Percentiles rank a stretch among this genome's conserved stretches.
These are phyloP conservation scores for Phylloporus sp. DNA, from an alignment of 768 basidiomycete species.

Conservation along the genomic window DNA sequence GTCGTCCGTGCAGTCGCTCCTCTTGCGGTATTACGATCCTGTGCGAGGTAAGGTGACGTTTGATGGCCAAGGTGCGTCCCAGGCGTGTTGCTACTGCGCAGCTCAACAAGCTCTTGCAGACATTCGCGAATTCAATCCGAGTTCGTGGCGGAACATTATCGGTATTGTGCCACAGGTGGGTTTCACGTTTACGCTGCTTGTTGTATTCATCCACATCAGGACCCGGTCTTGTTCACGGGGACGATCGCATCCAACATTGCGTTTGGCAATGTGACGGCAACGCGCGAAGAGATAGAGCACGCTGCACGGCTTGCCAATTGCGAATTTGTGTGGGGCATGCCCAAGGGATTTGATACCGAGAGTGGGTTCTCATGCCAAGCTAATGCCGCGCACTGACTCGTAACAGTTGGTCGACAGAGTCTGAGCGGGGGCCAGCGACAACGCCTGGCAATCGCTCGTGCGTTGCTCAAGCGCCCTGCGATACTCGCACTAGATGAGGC, in stretches of 20 bases:
- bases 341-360: slow-evolving; percentile 88
- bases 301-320: slow-evolving; percentile 92
- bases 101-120: slow-evolving; percentile 40
- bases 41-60: slow-evolving; percentile 77
- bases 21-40: slow-evolving; percentile 88
- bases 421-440: slow-evolving; percentile 71
- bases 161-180: slow-evolving; percentile 86
- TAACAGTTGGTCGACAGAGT: slow-evolving; percentile 31
- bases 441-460: slow-evolving; percentile 79
- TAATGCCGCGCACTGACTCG: slow-evolving; percentile 36
- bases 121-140: slow-evolving; percentile 79
- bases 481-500: slow-evolving; percentile 90
- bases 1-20: slow-evolving; percentile 83
- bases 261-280: slow-evolving; percentile 73
- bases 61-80: slow-evolving; percentile 70
- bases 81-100: background rate
- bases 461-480: slow-evolving; percentile 82
- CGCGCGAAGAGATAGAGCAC: slow-evolving; percentile 78
- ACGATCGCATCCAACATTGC: slow-evolving; percentile 95
- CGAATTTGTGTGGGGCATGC: slow-evolving; percentile 94
- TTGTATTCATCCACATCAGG: slow-evolving; percentile 30
- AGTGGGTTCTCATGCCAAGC: slow-evolving; percentile 52
- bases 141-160: slow-evolving; percentile 85
- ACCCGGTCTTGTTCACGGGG: slow-evolving; percentile 86
- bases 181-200: background rate